These are phyloP conservation scores for Telfairia occidentalis DNA, from an alignment of 331 rosid genomes.

Conservation along the genomic window DNA sequence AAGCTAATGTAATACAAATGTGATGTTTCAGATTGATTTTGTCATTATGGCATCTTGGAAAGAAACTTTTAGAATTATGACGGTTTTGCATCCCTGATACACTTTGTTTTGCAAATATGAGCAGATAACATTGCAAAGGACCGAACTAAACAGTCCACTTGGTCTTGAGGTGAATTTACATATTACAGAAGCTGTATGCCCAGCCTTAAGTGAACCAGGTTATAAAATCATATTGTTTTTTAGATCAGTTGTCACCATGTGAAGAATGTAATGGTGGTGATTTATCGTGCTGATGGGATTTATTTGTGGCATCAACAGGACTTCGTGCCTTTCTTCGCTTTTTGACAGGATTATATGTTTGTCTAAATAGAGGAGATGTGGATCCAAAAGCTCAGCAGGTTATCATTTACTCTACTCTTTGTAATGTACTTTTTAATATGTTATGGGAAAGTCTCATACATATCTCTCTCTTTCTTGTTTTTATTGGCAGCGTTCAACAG, in stretches of 20 bases:
- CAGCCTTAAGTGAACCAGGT: slow-evolving; percentile 96
- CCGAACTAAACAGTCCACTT: slow-evolving; percentile 81
- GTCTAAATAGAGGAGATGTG: slow-evolving; percentile 82
- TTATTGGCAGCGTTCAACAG: slow-evolving; percentile 60
- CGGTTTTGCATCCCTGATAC: slow-evolving; percentile 14
- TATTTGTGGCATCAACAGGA: slow-evolving; percentile 30
- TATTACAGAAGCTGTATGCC: slow-evolving; percentile 86
- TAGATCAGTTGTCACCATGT: slow-evolving; percentile 14
- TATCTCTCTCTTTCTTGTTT: slow-evolving; percentile 22
- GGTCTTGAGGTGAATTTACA: slow-evolving; percentile 92
- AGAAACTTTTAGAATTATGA: slow-evolving; percentile 11
- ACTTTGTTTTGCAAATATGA: slow-evolving; percentile 18
- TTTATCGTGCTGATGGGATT: not conserved
- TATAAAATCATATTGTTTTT: slow-evolving; percentile 1
- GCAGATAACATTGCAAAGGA: slow-evolving; percentile 87
- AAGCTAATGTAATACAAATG: slow-evolving; percentile 61
- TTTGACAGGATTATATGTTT: slow-evolving; percentile 80
- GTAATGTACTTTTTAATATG: not conserved
- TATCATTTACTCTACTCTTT: not conserved
- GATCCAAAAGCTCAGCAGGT: slow-evolving; percentile 68
- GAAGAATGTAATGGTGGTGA: not conserved
- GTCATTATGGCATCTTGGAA: not conserved
- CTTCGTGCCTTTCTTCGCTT: slow-evolving; percentile 93
- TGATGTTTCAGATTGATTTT: slow-evolving; percentile 22
- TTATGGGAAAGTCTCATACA: slow-evolving; percentile 1